Evolutionary conservation across 129 eudicot species (phyloP).

Genomic region (Oenanthe sinensis): DNA sequence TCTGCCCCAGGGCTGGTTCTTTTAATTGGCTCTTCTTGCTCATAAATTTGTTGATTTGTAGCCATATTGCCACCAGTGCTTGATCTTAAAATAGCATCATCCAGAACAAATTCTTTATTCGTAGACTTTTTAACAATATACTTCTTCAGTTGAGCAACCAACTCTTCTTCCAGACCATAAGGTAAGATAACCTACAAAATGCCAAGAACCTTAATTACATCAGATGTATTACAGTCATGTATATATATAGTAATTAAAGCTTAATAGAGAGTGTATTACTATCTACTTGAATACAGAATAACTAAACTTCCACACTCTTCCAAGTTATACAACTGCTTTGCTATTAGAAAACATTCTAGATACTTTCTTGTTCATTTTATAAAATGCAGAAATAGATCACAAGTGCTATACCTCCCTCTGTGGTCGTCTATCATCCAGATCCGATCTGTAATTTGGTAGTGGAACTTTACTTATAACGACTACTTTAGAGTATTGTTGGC

Average conservation of each 20-base stretch:
- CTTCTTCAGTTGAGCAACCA: conserved; percentile 53
- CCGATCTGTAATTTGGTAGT: conserved; percentile 89
- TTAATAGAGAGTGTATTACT: not conserved
- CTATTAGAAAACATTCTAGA: not conserved
- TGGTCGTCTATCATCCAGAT: conserved; percentile 86
- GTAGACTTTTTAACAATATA: conserved; percentile 49
- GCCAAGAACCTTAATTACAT: not conserved
- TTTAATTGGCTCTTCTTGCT: conserved; percentile 39
- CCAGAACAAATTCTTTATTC: conserved; percentile 24
- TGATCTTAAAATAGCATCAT: conserved; percentile 27
- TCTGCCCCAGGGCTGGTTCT: conserved; percentile 45
- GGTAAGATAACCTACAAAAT: conserved; percentile 56
- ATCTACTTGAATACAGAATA: not conserved
- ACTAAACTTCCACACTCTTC: not conserved
- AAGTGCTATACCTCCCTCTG: conserved; percentile 70
- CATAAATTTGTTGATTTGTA: conserved; percentile 26
- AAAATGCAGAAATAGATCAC: not conserved
- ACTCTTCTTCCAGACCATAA: conserved; percentile 51
- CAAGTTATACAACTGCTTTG: not conserved
- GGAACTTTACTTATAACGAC: conserved; percentile 81
- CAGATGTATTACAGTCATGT: conserved; percentile 2
- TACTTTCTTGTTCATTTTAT: not conserved
- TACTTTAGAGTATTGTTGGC: conserved; percentile 79
- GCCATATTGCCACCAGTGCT: conserved; percentile 13
- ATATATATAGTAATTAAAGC: not conserved